phyloP scores from a whole-genome alignment of 495 filamentous ascomycete genomes.

The Lepraria neglecta region DNA sequence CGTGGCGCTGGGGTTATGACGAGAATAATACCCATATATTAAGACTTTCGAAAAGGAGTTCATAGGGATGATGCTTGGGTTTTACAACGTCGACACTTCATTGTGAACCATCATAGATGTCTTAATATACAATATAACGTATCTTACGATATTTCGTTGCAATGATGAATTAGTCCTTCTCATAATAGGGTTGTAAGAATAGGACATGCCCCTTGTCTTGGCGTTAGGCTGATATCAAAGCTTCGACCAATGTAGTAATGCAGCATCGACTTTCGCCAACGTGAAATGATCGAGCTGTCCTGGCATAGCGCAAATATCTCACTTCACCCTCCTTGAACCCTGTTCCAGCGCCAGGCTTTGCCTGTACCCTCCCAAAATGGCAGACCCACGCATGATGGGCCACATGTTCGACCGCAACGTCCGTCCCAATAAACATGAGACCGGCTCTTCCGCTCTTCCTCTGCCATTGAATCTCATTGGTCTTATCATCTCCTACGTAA shows the following conservation, averaged over 20 bases:
- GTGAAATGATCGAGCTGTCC: neutral
- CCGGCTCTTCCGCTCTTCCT: conserved; percentile 36
- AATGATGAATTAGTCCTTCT: too few relatives aligned
- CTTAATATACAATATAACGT: neutral
- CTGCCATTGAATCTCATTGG: conserved; percentile 55
- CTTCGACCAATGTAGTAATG: too few relatives aligned
- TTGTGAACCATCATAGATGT: too few relatives aligned
- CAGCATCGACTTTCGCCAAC: neutral
- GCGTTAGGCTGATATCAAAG: too few relatives aligned
- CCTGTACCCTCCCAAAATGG: conserved; percentile 11
- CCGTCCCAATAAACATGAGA: conserved; percentile 16
- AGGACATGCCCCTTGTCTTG: too few relatives aligned
- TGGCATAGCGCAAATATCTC: neutral
- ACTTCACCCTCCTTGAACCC: neutral
- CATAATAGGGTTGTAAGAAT: too few relatives aligned
- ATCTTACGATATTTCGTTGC: too few relatives aligned
- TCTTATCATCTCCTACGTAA: conserved; percentile 49
- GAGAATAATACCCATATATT: neutral
- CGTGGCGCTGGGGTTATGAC: neutral
- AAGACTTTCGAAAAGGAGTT: neutral
- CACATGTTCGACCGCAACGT: conserved; percentile 46
- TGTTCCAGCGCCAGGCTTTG: neutral
- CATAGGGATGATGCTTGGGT: neutral
- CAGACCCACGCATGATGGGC: conserved; percentile 35
- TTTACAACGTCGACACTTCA: too few relatives aligned